Evolutionary conservation across 371 early-diverging fungal species (phyloP), one percentile per base, ranked within the genome.

Genomic region (Scutellospora calospora): DNA sequence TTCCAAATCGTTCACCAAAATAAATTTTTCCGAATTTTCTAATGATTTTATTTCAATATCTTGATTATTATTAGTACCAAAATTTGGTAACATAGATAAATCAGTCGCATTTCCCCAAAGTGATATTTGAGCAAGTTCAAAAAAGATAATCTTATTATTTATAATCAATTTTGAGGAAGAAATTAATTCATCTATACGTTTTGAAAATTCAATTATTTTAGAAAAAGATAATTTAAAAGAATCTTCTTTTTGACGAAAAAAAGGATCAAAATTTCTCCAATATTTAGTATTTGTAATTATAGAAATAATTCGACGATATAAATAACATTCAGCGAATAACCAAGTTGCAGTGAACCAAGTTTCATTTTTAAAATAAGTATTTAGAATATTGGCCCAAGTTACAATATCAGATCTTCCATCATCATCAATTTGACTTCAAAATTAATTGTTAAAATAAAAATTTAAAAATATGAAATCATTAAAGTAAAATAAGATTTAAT

Each of bases 41-140:
- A 84, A 59, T 83, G 81, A 9, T 84, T 86, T 84, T 80, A 83
- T 75, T 75, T 87, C 85, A 75, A 84, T 85, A 25, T 90, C 89
- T 79, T 96, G 95, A 45, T 92, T 92, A 57, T 89, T 92, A 80
- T 88, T 87, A 57, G 88, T 89, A 49, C 49, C 49, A 76, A 94
- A 90, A 78, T 94, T 91, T 22, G 92, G 91, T 78, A 95, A 85
- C 81, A 97, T 85, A 60, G 94, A 94, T 80, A 97, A 85, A 82
- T 97, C 97, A 2, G 94, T 94, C 29, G 94, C 93, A 87, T 97
- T 97, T 2, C 97, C 97, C 97, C 97, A 97, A 52, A 97, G 85
- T 29, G 91, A 92, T 33, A 93, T 88, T 83, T 94, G 92, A 25
- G 90, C 82, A 79, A 95, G 82, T 82, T 95, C 95, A 77, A 88